These are phyloP conservation scores for Gnomoniopsis sp. DNA, from an alignment of 2,329 filamentous ascomycete genomes.

Conservation along the genomic window DNA sequence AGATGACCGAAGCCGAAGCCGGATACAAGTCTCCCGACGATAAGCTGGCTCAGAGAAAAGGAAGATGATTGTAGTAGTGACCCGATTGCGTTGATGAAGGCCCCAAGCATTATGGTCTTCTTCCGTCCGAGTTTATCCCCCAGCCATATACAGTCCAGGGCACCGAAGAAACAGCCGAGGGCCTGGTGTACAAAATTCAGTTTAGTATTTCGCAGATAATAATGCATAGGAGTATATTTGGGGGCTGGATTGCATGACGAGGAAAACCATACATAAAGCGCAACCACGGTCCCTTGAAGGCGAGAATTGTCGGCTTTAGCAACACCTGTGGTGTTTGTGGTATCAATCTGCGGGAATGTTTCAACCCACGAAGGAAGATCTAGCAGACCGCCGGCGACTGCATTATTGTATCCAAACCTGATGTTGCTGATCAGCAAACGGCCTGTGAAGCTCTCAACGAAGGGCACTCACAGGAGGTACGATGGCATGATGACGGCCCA, in stretches of 20 bases:
- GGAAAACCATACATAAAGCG: not conserved
- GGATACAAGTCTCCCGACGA: slow-evolving; percentile 41
- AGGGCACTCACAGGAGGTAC: slow-evolving; percentile 1
- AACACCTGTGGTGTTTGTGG: not conserved
- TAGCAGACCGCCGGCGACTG: slow-evolving; percentile 1
- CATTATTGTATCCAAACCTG: slow-evolving; percentile 10
- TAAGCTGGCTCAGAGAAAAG: slow-evolving; percentile 37
- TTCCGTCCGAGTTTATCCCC: slow-evolving; percentile 39
- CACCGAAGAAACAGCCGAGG: slow-evolving; percentile 28
- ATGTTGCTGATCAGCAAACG: not conserved
- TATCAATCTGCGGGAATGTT: slow-evolving; percentile 3
- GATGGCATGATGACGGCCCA: slow-evolving; percentile 7
- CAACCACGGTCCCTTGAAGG: not conserved
- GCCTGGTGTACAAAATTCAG: not conserved
- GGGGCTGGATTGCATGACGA: not conserved
- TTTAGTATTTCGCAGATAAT: not conserved
- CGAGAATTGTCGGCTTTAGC: not conserved
- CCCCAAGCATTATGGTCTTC: slow-evolving; percentile 37
- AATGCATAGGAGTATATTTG: not conserved
- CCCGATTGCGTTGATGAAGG: slow-evolving; percentile 40
- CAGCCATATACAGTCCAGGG: slow-evolving; percentile 29
- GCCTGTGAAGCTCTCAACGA: not conserved
- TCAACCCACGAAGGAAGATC: not conserved
- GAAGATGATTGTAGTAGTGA: slow-evolving; percentile 38
- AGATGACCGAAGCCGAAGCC: slow-evolving; percentile 39